A percentile compares a stretch with the other conserved stretches of the same genome.
phyloP scores from a whole-genome alignment of 176 grass and related monocot genomes.

The Zoysia japonica region DNA sequence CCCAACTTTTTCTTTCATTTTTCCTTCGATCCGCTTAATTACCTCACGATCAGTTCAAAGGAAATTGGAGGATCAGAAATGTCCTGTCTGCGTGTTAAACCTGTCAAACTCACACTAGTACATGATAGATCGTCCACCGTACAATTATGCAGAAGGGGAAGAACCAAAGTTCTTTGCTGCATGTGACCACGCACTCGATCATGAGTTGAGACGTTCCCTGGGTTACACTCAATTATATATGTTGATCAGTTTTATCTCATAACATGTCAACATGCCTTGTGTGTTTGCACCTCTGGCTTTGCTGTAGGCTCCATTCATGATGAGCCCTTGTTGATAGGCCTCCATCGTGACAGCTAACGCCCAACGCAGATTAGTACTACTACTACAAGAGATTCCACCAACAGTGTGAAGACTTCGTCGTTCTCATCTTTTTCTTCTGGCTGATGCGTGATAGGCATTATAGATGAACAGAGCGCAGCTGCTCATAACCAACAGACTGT shows the following conservation, averaged over 20 bases:
- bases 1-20: not conserved
- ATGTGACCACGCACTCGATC: not conserved
- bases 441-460: not conserved
- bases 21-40: not conserved
- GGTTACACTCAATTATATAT: not conserved
- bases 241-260: slow-evolving; percentile 8
- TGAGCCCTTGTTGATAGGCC: not conserved
- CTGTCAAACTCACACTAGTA: not conserved
- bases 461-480: not conserved
- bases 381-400: not conserved
- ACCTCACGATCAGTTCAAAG: not conserved
- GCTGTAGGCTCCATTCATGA: slow-evolving; percentile 5
- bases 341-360: slow-evolving; percentile 23
- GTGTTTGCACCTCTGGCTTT: not conserved
- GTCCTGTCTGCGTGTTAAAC: not conserved
- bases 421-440: not conserved
- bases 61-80: not conserved
- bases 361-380: slow-evolving; percentile 4
- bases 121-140: not conserved
- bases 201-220: not conserved
- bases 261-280: slow-evolving; percentile 36
- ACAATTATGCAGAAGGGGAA: not conserved
- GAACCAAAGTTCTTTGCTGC: not conserved
- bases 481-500: slow-evolving; percentile 1
- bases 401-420: not conserved